A percentile compares a stretch with the other conserved stretches of the same genome.
These are phyloP conservation scores for Mallotus repandus DNA, from an alignment of 441 rosid species.

Conservation along the genomic window DNA sequence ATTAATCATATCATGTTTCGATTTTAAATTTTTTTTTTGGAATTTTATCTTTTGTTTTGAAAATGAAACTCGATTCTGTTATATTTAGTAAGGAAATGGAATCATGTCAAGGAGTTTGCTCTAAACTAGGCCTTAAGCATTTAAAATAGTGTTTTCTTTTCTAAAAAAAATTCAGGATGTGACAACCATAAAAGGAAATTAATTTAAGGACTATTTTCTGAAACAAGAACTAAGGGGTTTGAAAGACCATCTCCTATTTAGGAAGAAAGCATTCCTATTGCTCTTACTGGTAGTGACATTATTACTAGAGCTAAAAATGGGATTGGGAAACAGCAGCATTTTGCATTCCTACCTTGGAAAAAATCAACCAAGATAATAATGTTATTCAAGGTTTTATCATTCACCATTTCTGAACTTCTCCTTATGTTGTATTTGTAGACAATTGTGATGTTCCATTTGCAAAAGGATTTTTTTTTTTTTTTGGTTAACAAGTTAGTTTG, in stretches of 20 bases:
- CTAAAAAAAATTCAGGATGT: conserved; percentile 58
- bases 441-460: conserved; percentile 7
- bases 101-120: too few relatives aligned
- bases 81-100: too few relatives aligned
- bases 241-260: conserved; percentile 99
- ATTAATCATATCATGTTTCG: too few relatives aligned
- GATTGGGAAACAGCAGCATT: conserved; percentile 96
- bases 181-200: conserved; percentile 97
- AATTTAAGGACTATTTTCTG: conserved; percentile 94
- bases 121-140: too few relatives aligned
- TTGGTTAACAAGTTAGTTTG: conserved; percentile 8
- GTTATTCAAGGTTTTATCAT: conserved; percentile 74
- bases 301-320: conserved; percentile 99
- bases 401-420: background rate
- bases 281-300: conserved; percentile 95
- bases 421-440: background rate
- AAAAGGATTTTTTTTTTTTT: background rate
- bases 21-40: too few relatives aligned
- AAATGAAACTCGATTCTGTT: too few relatives aligned
- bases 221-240: conserved; percentile 94
- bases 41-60: too few relatives aligned
- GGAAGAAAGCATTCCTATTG: conserved; percentile 99
- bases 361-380: conserved; percentile 92
- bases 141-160: too few relatives aligned
- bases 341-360: conserved; percentile 95